Evolutionary conservation across 2,329 filamentous ascomycete species (phyloP).

Genomic region (Colletotrichum lini): DNA sequence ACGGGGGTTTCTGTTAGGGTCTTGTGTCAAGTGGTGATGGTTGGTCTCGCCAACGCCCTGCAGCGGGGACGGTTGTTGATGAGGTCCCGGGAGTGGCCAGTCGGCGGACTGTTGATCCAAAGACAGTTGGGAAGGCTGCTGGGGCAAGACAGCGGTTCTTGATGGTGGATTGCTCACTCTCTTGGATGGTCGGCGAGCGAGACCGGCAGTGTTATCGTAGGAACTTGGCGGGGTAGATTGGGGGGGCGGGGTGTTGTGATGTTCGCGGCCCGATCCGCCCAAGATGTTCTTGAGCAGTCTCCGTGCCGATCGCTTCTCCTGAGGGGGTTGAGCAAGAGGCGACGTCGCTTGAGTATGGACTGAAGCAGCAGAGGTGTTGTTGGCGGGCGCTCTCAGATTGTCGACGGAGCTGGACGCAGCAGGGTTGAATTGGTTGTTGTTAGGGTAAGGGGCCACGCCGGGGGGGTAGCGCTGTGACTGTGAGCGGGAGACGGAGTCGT

Average conservation of each 20-base stretch:
- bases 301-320: constrained; percentile 65
- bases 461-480: constrained; percentile 66
- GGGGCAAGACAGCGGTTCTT: constrained; percentile 59
- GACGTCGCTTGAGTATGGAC: constrained; percentile 28
- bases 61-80: constrained; percentile 60
- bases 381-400: constrained; percentile 54
- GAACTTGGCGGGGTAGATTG: constrained; percentile 49
- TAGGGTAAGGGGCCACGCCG: constrained; percentile 51
- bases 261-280: constrained; percentile 55
- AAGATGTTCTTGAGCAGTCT: constrained; percentile 70
- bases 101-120: constrained; percentile 52
- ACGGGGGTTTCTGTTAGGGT: constrained; percentile 57
- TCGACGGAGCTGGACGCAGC: constrained; percentile 58
- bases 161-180: constrained; percentile 65
- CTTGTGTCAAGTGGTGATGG: constrained; percentile 51
- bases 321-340: constrained; percentile 43
- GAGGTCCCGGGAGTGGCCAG: constrained; percentile 51
- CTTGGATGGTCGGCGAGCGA: constrained; percentile 71
- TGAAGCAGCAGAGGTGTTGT: constrained; percentile 36
- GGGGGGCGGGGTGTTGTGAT: constrained; percentile 46
- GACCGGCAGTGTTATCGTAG: constrained; percentile 65
- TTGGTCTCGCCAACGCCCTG: constrained; percentile 60
- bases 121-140: constrained; percentile 53
- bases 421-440: constrained; percentile 51
- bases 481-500: constrained; percentile 64